Evolutionary conservation across 805 yeast species (phyloP), one percentile per base, ranked within the genome.

Genomic region (Blastobotrys americana): DNA sequence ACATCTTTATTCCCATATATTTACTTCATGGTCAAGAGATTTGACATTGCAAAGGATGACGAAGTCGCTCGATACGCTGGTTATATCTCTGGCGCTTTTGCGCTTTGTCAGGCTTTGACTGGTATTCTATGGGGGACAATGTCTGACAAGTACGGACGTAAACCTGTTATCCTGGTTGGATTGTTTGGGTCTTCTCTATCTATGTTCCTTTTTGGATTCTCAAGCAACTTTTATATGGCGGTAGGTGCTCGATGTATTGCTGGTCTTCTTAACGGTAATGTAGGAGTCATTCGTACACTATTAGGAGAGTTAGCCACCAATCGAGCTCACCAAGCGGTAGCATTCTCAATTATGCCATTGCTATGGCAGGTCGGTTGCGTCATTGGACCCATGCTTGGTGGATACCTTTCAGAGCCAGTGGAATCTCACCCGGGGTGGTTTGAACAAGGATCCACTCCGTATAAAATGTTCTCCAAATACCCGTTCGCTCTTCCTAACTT

Each of bases 1-100:
- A 76, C 83, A 3, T 76, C 82, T 3, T 58, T 78, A 27, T 78
- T 79, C 55, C 84, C 84, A 2, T 79, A 78, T 53, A 71, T 78
- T 34, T 79, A 74, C 57, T 79, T 75, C 61, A 75, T 79, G 82
- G 77, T 78, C 16, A 59, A 75, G 47, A 80, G 76, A 48, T 78
- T 78, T 55, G 75, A 74, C 39, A 75, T 78, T 28, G 34, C 39
- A n/a, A 28, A 31, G 15, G 66, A 72, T 22, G 63, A 66, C 18
- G 76, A 75, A 38, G 75, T 80, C 31, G 68, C 82, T 2, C 72
- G 69, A 45, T 80, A 77, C 57, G 74, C 82, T 6, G 84, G 85
- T 4, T 77, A 77, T 54, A 61, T 79, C 45, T 71, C 82, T 0
- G 73, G 84, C 0, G 65, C 74, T n/a, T 80, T 79, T 61, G 80